These are phyloP conservation scores for Plasmodium vivax DNA, from an alignment of 169 alveolate species.

Conservation along the genomic window DNA sequence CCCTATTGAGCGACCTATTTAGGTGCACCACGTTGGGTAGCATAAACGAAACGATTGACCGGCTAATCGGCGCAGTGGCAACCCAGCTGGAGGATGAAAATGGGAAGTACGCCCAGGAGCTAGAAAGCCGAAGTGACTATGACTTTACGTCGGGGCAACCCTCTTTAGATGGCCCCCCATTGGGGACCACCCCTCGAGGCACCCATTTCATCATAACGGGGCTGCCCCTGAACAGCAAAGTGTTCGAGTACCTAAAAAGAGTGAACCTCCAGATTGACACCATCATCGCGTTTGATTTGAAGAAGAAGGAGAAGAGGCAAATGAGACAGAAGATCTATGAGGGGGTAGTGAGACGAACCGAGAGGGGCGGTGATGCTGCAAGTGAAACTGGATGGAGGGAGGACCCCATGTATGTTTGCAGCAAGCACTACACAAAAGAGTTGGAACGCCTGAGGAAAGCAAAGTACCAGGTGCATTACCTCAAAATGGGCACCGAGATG, in stretches of 20 bases:
- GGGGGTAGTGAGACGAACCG: neutral
- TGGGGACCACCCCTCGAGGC: neutral
- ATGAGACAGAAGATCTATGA: neutral
- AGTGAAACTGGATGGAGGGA: neutral
- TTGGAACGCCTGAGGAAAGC: neutral
- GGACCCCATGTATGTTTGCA: slow-evolving; percentile 16
- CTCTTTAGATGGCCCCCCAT: neutral
- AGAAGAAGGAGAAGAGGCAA: neutral
- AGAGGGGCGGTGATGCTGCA: neutral
- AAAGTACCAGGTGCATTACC: neutral
- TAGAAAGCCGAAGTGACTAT: neutral
- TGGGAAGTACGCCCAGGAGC: neutral
- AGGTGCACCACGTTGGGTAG: neutral
- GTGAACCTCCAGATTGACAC: slow-evolving; percentile 27
- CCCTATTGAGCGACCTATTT: neutral
- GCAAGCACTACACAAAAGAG: slow-evolving; percentile 8
- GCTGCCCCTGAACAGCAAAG: slow-evolving; percentile 21
- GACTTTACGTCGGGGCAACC: neutral
- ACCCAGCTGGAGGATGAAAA: neutral
- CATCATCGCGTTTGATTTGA: slow-evolving; percentile 23
- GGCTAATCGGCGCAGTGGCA: neutral
- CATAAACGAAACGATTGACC: neutral
- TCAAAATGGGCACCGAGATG: neutral
- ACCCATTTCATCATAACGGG: slow-evolving; percentile 36
- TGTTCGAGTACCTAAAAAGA: slow-evolving; percentile 13